Evolutionary conservation across 1,284 basidiomycete species (phyloP).

Genomic region (Apiotrichum veenhuisii): DNA sequence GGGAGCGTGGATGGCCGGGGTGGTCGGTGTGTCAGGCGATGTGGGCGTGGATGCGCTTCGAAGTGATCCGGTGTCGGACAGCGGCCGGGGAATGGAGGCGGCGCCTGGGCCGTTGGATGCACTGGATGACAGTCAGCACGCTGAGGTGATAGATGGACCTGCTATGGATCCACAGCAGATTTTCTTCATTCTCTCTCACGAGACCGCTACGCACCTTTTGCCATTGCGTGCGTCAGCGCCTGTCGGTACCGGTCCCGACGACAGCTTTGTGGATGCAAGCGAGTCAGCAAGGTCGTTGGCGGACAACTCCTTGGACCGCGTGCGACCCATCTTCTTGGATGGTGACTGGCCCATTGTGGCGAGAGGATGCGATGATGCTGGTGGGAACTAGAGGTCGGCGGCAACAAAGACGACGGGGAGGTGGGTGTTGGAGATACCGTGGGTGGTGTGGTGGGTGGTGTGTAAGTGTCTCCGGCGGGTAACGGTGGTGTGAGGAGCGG

Average conservation of each 20-base stretch:
- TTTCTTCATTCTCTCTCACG: not conserved
- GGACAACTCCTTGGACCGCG: slow-evolving; percentile 50
- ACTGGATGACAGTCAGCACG: slow-evolving; percentile 1
- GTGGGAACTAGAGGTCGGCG: not conserved
- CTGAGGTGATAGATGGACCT: too few relatives aligned
- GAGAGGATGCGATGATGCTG: not conserved
- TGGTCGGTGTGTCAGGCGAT: slow-evolving; percentile 37
- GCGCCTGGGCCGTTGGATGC: not conserved
- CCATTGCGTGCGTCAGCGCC: slow-evolving; percentile 9
- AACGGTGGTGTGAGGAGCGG: too few relatives aligned
- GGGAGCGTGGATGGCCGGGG: slow-evolving; percentile 48
- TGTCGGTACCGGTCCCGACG: slow-evolving; percentile 10
- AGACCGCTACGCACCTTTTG: slow-evolving; percentile 10
- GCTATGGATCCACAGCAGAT: too few relatives aligned
- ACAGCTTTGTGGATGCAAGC: slow-evolving; percentile 33
- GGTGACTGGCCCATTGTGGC: slow-evolving; percentile 48
- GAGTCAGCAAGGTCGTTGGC: slow-evolving; percentile 43
- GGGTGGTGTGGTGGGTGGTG: not conserved
- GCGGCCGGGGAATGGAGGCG: not conserved
- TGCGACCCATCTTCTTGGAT: slow-evolving; percentile 51
- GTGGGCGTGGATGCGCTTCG: not conserved
- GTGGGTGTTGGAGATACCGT: not conserved
- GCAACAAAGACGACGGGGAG: not conserved
- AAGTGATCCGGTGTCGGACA: not conserved
- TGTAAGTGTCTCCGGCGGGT: not conserved